Percentiles rank a stretch among this genome's conserved stretches.
These are phyloP conservation scores for Wallacemonas sp. DNA, from an alignment of 208 protist genomes.

Conservation along the genomic window DNA sequence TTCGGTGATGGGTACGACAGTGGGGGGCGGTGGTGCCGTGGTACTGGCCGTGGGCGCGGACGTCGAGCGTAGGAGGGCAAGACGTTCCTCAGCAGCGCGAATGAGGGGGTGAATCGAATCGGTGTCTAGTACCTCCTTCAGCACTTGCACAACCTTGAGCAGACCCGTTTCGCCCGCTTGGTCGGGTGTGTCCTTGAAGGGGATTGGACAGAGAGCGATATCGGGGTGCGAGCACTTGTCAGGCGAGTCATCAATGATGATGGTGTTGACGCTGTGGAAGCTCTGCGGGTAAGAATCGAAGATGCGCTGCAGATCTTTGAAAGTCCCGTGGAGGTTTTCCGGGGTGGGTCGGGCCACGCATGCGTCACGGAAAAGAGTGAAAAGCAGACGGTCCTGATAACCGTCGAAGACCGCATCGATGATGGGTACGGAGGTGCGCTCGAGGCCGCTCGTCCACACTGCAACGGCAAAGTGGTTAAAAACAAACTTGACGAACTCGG, in stretches of 20 bases:
- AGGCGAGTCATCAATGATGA: slow-evolving; percentile 90
- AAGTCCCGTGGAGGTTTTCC: slow-evolving; percentile 76
- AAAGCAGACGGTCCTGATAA: slow-evolving; percentile 82
- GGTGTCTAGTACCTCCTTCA: slow-evolving; percentile 69
- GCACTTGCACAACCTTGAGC: slow-evolving; percentile 56
- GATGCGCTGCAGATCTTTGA: slow-evolving; percentile 86
- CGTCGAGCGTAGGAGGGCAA: slow-evolving; percentile 14
- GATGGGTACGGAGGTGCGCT: slow-evolving; percentile 82
- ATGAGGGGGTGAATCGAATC: slow-evolving; percentile 79
- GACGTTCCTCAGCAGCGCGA: slow-evolving; percentile 62
- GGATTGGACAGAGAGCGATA: slow-evolving; percentile 84
- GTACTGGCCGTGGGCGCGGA: neutral
- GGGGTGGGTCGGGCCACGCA: slow-evolving; percentile 56
- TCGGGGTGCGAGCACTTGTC: slow-evolving; percentile 91
- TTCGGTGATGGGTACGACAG: neutral
- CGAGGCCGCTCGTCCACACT: slow-evolving; percentile 89
- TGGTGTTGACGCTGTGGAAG: slow-evolving; percentile 89
- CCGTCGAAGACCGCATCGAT: slow-evolving; percentile 83
- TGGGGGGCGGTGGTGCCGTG: neutral
- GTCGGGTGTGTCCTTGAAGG: slow-evolving; percentile 66
- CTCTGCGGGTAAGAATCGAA: slow-evolving; percentile 82
- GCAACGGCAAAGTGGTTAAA: slow-evolving; percentile 89
- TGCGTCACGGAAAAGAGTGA: slow-evolving; percentile 73
- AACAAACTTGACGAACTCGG: slow-evolving; percentile 81
- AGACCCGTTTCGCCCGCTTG: slow-evolving; percentile 73